Percentiles rank a stretch among this genome's conserved stretches.
These are phyloP conservation scores for Peronospora belbahrii DNA, from an alignment of 352 stramenopile species.

Conservation along the genomic window DNA sequence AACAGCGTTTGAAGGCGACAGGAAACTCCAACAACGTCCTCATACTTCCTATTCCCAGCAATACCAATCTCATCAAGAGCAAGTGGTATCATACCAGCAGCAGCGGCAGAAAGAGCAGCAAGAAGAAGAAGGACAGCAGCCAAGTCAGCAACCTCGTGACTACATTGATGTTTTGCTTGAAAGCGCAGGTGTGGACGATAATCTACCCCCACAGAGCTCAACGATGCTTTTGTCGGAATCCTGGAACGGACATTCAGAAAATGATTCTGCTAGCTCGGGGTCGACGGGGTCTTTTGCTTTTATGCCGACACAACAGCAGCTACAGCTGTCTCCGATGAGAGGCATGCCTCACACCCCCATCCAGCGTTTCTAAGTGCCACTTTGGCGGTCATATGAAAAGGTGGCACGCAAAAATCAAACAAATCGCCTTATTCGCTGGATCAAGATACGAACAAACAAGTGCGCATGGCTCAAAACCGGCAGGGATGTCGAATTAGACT, in stretches of 20 bases:
- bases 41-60: slow-evolving; percentile 14
- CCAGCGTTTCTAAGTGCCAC: slow-evolving; percentile 23
- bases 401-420: not conserved
- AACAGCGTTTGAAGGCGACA: slow-evolving; percentile 6
- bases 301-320: slow-evolving; percentile 26
- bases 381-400: not conserved
- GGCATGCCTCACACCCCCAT: slow-evolving; percentile 14
- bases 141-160: slow-evolving; percentile 22
- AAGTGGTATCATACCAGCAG: slow-evolving; percentile 9
- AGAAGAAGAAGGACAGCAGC: slow-evolving; percentile 9
- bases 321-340: slow-evolving; percentile 30
- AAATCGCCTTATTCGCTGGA: not conserved
- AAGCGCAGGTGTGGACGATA: slow-evolving; percentile 45
- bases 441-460: slow-evolving; percentile 1
- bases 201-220: slow-evolving; percentile 27
- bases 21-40: slow-evolving; percentile 14
- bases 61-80: slow-evolving; percentile 24
- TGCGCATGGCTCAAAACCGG: not conserved
- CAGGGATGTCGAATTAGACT: not conserved
- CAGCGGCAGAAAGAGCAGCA: slow-evolving; percentile 21
- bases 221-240: slow-evolving; percentile 17
- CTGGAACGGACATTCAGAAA: slow-evolving; percentile 22
- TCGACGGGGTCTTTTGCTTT: slow-evolving; percentile 15
- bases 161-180: slow-evolving; percentile 59
- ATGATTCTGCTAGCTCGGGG: slow-evolving; percentile 1